Percentiles rank a stretch among this genome's conserved stretches.
phyloP scores from a whole-genome alignment of 345 rosid species.

The Citropsis articulata region DNA sequence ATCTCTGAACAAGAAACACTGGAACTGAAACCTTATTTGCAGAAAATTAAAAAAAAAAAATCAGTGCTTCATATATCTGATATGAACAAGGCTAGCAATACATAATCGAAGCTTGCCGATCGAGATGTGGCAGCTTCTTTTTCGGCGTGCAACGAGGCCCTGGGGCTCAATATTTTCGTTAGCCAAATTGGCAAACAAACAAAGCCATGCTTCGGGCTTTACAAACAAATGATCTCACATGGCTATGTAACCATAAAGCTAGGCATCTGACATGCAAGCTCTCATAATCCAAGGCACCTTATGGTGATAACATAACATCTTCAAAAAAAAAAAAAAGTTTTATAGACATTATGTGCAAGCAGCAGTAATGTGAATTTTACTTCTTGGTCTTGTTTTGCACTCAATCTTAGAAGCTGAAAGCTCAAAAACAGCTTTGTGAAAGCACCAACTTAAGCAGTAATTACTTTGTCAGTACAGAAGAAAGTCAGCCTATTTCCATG shows the following conservation, averaged over 20 bases:
- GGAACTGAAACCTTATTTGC: neutral
- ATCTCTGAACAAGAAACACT: slow-evolving; percentile 15
- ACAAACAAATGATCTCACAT: slow-evolving; percentile 26
- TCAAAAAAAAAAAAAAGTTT: neutral
- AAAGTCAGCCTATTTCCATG: slow-evolving; percentile 10
- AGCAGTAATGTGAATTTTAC: neutral
- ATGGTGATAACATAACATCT: neutral
- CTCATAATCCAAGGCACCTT: slow-evolving; percentile 14
- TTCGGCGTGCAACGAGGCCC: slow-evolving; percentile 24
- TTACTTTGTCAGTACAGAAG: neutral
- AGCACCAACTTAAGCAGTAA: slow-evolving; percentile 4
- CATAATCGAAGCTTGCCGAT: slow-evolving; percentile 1
- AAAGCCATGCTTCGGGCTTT: slow-evolving; percentile 13
- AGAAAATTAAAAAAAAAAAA: neutral
- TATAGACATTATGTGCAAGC: too few species aligned
- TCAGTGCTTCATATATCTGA: neutral
- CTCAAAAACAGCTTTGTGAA: slow-evolving; percentile 5
- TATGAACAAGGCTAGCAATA: neutral
- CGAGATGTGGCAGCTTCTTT: slow-evolving; percentile 27
- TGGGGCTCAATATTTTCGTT: neutral
- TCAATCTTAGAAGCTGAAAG: slow-evolving; percentile 5
- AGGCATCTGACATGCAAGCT: slow-evolving; percentile 31
- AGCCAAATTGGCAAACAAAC: slow-evolving; percentile 12
- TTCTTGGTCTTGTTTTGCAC: slow-evolving; percentile 8
- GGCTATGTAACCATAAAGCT: slow-evolving; percentile 33